These are phyloP conservation scores for Vitis hybrid DNA, from an alignment of 177 flowering plant genomes.

Conservation along the genomic window DNA sequence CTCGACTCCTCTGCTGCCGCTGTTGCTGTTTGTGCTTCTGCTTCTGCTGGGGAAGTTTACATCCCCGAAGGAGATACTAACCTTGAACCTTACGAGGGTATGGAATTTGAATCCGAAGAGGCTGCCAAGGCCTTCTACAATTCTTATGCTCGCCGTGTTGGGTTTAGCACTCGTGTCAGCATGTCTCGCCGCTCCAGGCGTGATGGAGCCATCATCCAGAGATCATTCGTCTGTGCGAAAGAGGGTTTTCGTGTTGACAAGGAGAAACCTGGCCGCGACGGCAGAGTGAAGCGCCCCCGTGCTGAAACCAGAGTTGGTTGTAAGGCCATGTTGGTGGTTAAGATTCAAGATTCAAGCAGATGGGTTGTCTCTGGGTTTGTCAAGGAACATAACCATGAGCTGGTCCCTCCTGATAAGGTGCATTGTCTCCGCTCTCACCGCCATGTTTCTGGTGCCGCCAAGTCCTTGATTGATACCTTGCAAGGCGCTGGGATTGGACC, in stretches of 20 bases:
- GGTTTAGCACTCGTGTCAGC: conserved; percentile 25
- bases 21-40: conserved; percentile 6
- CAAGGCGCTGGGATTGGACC: conserved; percentile 29
- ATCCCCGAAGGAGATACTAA: conserved; percentile 30
- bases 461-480: conserved; percentile 22
- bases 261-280: conserved; percentile 6
- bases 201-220: conserved; percentile 24
- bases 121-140: conserved; percentile 65
- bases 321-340: conserved; percentile 33
- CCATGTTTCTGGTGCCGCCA: conserved; percentile 24
- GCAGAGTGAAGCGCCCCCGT: conserved; percentile 19
- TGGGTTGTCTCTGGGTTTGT: conserved; percentile 32
- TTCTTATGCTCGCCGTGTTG: conserved; percentile 51
- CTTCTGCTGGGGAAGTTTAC: conserved; percentile 14
- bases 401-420: conserved; percentile 25
- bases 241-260: conserved; percentile 21
- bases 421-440: conserved; percentile 27
- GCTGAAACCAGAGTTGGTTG: conserved; percentile 31
- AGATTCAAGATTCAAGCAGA: conserved; percentile 33
- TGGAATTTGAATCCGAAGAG: conserved; percentile 73
- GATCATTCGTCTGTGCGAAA: conserved; percentile 25
- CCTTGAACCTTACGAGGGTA: conserved; percentile 64
- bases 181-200: conserved; percentile 23
- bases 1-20: background rate
- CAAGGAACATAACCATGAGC: conserved; percentile 35